Conservation (phyloP, 2,329 filamentous ascomycete species). For the Tolypocladium endophyticum region DNA sequence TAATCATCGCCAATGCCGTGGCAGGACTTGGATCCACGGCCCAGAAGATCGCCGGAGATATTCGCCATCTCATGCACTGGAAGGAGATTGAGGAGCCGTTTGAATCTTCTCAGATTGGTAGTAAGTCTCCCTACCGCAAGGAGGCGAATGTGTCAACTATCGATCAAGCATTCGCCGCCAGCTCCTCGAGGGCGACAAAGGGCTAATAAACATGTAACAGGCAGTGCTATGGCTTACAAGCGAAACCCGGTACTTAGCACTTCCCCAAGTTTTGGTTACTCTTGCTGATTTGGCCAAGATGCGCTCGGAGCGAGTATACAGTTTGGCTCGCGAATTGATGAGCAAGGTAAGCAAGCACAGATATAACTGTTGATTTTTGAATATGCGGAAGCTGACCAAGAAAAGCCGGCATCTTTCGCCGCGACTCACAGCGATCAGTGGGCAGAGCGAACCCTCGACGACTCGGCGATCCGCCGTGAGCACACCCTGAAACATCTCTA, state of each 20-base stretch:
- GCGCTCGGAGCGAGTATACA: slow-evolving; percentile 28
- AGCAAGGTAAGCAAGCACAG: slow-evolving; percentile 13
- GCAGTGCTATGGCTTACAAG: slow-evolving; percentile 12
- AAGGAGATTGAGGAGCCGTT: slow-evolving; percentile 85
- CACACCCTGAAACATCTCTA: no score
- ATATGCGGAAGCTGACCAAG: no score
- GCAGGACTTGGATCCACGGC: slow-evolving; percentile 69
- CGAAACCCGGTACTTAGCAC: slow-evolving; percentile 4
- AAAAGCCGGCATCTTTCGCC: slow-evolving; percentile 18
- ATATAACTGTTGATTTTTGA: no score
- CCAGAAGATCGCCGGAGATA: slow-evolving; percentile 58
- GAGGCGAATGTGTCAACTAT: no score
- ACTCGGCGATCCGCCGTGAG: slow-evolving; percentile 54
- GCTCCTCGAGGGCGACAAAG: no score
- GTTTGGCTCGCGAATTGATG: slow-evolving; percentile 28
- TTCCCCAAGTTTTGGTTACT: background rate
- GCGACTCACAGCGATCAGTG: slow-evolving; percentile 21
- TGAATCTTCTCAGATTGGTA: slow-evolving; percentile 66
- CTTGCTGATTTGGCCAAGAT: background rate
- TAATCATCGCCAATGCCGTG: slow-evolving; percentile 71
- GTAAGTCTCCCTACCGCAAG: no score
- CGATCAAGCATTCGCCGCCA: no score
- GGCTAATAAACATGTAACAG: no score
- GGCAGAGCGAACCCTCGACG: slow-evolving; percentile 67
- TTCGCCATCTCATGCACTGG: slow-evolving; percentile 60